Percentiles rank a stretch among this genome's conserved stretches.
phyloP scores from a whole-genome alignment of 2,329 filamentous ascomycete genomes.

The Colletotrichum echinochloae region DNA sequence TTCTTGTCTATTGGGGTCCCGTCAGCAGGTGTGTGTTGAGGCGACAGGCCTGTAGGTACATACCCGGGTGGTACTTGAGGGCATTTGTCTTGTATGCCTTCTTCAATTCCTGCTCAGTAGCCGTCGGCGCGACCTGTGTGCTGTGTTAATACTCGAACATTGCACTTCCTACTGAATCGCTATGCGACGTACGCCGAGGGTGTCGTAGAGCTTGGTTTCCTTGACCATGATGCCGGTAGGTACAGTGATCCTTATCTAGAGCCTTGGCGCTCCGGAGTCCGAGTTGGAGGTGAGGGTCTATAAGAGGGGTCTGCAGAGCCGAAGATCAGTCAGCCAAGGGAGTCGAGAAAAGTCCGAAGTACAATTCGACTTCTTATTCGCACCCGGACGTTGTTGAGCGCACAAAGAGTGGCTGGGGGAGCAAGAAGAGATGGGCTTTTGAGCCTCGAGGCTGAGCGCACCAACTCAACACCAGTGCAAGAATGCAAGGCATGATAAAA shows the following conservation, averaged over 20 bases:
- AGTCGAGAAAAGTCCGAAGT: not conserved
- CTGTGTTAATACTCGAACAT: not conserved
- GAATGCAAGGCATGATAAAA: not conserved
- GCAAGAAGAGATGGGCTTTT: not conserved
- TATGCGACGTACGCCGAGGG: conserved; percentile 74
- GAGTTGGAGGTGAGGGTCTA: conserved; percentile 21
- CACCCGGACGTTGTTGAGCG: not conserved
- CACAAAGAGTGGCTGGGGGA: too few species aligned
- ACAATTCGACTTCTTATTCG: not conserved
- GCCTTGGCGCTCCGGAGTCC: conserved; percentile 15
- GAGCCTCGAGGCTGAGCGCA: conserved; percentile 2
- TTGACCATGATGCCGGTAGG: conserved; percentile 71
- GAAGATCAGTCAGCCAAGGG: conserved; percentile 22
- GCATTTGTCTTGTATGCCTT: conserved; percentile 89
- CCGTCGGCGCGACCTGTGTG: conserved; percentile 78
- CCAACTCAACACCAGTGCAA: not conserved
- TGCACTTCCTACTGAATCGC: not conserved
- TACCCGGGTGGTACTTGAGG: conserved; percentile 87
- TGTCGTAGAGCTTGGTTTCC: conserved; percentile 83
- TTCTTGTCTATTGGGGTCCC: conserved; percentile 83
- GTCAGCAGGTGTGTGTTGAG: conserved; percentile 10
- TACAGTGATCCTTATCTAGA: conserved; percentile 31
- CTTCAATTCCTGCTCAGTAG: conserved; percentile 88
- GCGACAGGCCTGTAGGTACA: conserved; percentile 46
- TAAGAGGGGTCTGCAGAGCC: conserved; percentile 24